Evolutionary conservation across 495 filamentous ascomycete species (phyloP).

Genomic region (Talaromyces ruber): DNA sequence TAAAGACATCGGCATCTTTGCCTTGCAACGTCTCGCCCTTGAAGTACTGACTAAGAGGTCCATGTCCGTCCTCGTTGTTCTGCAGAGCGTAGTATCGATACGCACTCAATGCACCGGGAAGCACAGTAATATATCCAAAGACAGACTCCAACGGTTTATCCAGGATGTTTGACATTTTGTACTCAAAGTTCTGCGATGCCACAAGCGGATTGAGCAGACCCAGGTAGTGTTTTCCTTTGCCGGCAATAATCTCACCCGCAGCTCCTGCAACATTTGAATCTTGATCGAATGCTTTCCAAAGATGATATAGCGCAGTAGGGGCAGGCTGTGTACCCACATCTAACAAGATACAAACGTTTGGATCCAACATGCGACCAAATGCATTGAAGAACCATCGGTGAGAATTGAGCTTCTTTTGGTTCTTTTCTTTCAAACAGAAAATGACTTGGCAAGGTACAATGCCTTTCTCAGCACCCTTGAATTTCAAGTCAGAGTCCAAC

Average conservation of each 20-base stretch:
- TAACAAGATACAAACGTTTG: constrained; percentile 92
- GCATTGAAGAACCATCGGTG: constrained; percentile 99
- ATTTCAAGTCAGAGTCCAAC: constrained; percentile 88
- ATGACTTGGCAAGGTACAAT: constrained; percentile 99
- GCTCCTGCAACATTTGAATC: constrained; percentile 96
- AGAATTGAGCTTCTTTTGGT: constrained; percentile 95
- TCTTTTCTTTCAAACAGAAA: constrained; percentile 97
- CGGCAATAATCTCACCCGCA: constrained; percentile 94
- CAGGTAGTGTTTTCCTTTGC: constrained; percentile 74
- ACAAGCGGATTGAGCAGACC: constrained; percentile 91
- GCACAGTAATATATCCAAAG: constrained; percentile 95
- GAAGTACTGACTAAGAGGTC: constrained; percentile 96
- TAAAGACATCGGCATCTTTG: constrained; percentile 96
- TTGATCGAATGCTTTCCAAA: constrained; percentile 98
- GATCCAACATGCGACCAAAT: constrained; percentile 84
- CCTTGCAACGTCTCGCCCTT: constrained; percentile 97
- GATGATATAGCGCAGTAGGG: constrained; percentile 80
- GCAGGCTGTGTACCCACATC: constrained; percentile 93
- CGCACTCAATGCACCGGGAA: constrained; percentile 89
- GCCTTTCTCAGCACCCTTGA: constrained; percentile 98
- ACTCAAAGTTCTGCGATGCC: constrained; percentile 97
- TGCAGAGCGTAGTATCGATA: constrained; percentile 96
- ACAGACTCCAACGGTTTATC: constrained; percentile 96
- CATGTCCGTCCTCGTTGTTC: constrained; percentile 92
- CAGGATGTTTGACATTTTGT: constrained; percentile 99